Base-by-base conservation (phyloP, 2,329 filamentous ascomycete species). In the Ilyonectria destructans region DNA sequence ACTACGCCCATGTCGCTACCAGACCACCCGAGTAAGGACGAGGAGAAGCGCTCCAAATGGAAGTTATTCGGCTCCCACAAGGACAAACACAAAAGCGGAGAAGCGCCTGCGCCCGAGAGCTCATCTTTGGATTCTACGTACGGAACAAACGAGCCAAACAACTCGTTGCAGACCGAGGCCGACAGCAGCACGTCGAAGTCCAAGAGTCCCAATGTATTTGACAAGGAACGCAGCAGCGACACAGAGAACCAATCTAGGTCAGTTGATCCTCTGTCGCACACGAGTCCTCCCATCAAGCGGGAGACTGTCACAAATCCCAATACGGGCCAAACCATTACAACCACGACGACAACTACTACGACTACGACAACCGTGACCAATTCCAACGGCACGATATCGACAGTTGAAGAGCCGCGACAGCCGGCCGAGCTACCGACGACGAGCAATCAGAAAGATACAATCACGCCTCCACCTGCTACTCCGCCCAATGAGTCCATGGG, bases 361-460 rank as follows among this genome's bases (percentile, higher is more conserved):
- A 82, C 81, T 6, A 79, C 78, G 0, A 75, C 74, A 0, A 75
- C 74, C 0, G 62, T 75, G 1, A 72, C 58, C 7, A 74, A 75
- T 45, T 67, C 74, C 21, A 75, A 75, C 48, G 74, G 74, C 12
- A 75, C 74, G 0, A 73, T 63, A 0, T 67, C 69, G 6, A 75
- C 74, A 1, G 60, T 72, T 8, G 72, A 75, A 26, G 72, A 75
- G 2, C 73, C 70, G 29, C 62, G 58, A 6, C 62, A 65, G 4
- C 48, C 63, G 0, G 69, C 56, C 17, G 73, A 75, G 40, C 15
- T 74, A 10, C 73, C 73, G 4, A 71, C 73, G 5, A 56, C 62
- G 12, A 69, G 52, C 57, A 69, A 75, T 8, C 64, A 69, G n/a
- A 49, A 69, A 5, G 21, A 55, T 37, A 59, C 69, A 23, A 54